Evolutionary conservation across 495 filamentous ascomycete genomes (phyloP), one percentile per base, ranked within the genome.

Genomic region (Penicillium taxi): DNA sequence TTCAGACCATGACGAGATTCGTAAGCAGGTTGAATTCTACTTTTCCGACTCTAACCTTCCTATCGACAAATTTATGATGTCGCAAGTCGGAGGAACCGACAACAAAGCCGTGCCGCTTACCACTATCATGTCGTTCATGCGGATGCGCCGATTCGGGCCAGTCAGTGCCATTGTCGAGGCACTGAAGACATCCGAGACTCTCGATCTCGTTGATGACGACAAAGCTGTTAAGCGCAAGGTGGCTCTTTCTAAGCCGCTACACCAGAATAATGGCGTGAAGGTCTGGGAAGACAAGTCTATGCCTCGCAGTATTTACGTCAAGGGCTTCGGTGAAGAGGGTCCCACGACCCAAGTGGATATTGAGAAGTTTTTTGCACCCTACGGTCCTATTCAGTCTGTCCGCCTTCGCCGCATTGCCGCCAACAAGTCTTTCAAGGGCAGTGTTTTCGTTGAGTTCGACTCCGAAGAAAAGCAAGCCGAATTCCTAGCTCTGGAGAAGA

Each of bases 11-110:
- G 71, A 70, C 19, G 71, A 81, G 54, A 91, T 94, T 47, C 79
- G 85, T 39, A 81, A 81, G 45, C 86, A 93, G 69, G 88, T 95
- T 38, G 90, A 99, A 53, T 99, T 96, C 57, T 99, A 96, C 66
- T 95, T 99, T 62, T 82, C 83, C 41, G 86, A 94, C 57, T 82
- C 81, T 47, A 99, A 99, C 55, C 75, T 96, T 0, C 81, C 81
- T 27, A 74, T 73, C 46, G 91, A 99, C 63, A 82, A 86, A 53
- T 90, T 86, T 65, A 72, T 99, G 24, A 81, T 87, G 64, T 61
- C 72, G 39, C 64, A 79, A 52, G 81, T 85, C 17, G 81, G 78
- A 18, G 90, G 88, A 37, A 69, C 69, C 36, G 63, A 76, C 42
- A 99, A 96, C 68, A 75, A 80, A 39, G 67, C 89, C 23, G 78